Base-by-base conservation (phyloP, 257 asterid species). In the Mitragyna speciosa region DNA sequence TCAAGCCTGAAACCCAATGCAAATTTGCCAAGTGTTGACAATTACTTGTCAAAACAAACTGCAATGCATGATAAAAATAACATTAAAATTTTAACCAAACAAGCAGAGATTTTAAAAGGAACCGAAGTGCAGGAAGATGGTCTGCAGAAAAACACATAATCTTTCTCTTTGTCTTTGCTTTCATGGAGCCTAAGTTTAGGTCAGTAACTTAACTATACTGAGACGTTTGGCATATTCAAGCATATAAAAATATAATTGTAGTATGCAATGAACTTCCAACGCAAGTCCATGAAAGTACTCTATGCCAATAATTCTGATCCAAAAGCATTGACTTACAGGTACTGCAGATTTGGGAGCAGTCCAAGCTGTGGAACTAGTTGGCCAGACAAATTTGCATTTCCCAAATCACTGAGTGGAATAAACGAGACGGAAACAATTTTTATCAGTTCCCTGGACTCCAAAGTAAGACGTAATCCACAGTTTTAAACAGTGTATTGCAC, bases 321-420 rank as follows among this genome's bases (percentile, higher is more conserved):
- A 72, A 70, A 79, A 65, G 77, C 45, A 58, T 59, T 69, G 73
- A 88, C 99, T 91, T 91, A 95, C 99, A 95, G 83, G 91, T 93
- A 95, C 87, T 95, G 97, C 85, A 95, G 88, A 85, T 43, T 83
- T 47, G 51, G 75, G 76, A 95, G 98, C 81, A 75, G 89, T 80
- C 99, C 99, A 72, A 95, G 99, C 92, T 93, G 97, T 22, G 99
- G 84, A 88, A 86, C 97, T 73, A 95, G 89, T 85, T 78, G 87
- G 26, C 99, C 99, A 16, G 98, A 85, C 89, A 95, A 91, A 87
- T 95, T 89, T 69, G 98, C 98, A 87, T 95, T 95, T 73, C 98
- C 98, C 49, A 95, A 97, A 87, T 95, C 99, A 79, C 99, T 95
- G 91, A 70, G 61, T n/a, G 69, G 78, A 59, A 78, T 73, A 72